Conservation (phyloP, 306 rosid genomes). For the Ziziphus jujuba region DNA sequence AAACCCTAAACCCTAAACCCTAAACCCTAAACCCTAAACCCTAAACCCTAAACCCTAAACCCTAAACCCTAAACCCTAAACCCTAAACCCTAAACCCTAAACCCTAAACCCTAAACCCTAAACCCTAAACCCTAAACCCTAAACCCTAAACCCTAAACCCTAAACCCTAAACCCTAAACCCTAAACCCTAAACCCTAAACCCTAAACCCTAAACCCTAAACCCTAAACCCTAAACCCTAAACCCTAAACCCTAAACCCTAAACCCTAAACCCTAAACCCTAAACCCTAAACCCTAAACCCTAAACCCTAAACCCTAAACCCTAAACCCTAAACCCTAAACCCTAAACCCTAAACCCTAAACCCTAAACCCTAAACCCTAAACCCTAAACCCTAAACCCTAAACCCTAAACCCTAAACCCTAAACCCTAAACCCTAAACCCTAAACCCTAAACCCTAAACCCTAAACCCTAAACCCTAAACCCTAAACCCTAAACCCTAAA, state of each 20-base stretch:
- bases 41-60: background rate
- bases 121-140: background rate
- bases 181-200: conserved; percentile 1
- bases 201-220: background rate
- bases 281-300: background rate
- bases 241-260: conserved; percentile 6
- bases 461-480: background rate
- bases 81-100: conserved; percentile 9
- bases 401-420: background rate
- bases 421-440: background rate
- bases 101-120: conserved; percentile 4
- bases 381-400: background rate
- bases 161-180: conserved; percentile 5
- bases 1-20: background rate
- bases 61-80: conserved; percentile 13
- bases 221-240: background rate
- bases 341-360: background rate
- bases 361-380: background rate
- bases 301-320: background rate
- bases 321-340: background rate
- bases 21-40: background rate
- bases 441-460: background rate
- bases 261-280: background rate
- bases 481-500: background rate
- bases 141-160: conserved; percentile 2